Conservation (phyloP, 2,329 filamentous ascomycete species). For the Fonsecaea pugnacius region DNA sequence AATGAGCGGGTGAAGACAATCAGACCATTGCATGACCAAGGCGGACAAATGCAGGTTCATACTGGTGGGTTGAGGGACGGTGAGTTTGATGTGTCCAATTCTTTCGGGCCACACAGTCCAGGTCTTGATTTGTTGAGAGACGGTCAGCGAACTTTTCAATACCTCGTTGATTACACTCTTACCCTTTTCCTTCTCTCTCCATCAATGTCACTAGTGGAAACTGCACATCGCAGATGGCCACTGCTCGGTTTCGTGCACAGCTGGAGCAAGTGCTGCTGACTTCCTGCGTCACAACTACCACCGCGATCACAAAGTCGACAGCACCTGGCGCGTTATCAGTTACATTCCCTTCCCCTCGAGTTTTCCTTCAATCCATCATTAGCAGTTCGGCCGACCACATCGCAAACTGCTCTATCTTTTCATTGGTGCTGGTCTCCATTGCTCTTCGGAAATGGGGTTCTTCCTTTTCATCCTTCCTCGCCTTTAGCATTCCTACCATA, state of each 20-base stretch:
- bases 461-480: constrained; percentile 28
- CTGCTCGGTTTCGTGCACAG: constrained; percentile 15
- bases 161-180: neutral
- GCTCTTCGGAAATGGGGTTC: constrained; percentile 31
- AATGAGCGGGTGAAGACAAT: neutral
- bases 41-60: neutral
- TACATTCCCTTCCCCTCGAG: constrained; percentile 9
- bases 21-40: neutral
- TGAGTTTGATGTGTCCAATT: neutral
- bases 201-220: constrained; percentile 8
- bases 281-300: constrained; percentile 15
- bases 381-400: constrained; percentile 25
- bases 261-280: constrained; percentile 26
- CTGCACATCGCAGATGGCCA: constrained; percentile 19
- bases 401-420: constrained; percentile 31
- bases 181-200: constrained; percentile 1
- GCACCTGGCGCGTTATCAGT: constrained; percentile 5
- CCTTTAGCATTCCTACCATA: constrained; percentile 28
- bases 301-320: constrained; percentile 1
- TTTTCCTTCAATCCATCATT: constrained; percentile 26
- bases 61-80: neutral
- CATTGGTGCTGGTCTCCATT: constrained; percentile 27
- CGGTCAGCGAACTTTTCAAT: neutral
- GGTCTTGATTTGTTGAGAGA: neutral
- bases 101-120: neutral